Base-by-base conservation (phyloP, 352 stramenopile genomes). In the Phytophthora sp. region DNA sequence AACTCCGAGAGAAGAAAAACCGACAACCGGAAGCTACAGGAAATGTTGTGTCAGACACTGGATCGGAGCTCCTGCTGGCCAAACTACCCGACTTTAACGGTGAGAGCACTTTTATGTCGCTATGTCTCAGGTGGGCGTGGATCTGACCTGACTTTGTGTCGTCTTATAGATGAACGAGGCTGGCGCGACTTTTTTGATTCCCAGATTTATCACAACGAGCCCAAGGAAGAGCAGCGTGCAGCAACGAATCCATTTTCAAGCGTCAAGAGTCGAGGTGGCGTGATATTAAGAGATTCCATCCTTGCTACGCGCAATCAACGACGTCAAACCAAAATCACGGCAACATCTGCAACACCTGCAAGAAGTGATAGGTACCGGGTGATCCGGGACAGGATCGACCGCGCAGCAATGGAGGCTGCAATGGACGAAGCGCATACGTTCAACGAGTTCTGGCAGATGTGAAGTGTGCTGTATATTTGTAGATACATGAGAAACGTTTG, bases 141-240 rank as follows among this genome's bases (percentile, higher is more conserved):
- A 58, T 35, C 41, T 66, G 23, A 76, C 57, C 11, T 16, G n/a
- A n/a, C n/a, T 63, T 20, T 9, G 3, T 33, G 2, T 42, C 5
- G 50, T 30, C n/a, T 26, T 69, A 15, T 56, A 84, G 76, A 84
- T 46, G 76, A 82, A 57, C 45, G 54, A 24, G 76, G 73, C 6
- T 84, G 76, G 76, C 70, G 73, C 6, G 59, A 82, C 26, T 84
- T 84, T 59, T 84, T 84, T 44, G 76, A 84, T 36, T 75, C 73
- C 4, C 59, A 82, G 21, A 84, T 84, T 52, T 84, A 84, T 47
- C 58, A 63, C 23, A 62, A 51, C 9, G 60, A 71, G 2, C 24
- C 20, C 7, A 20, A 67, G 31, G 31, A 70, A n/a, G 42, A 65
- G 55, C 26, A 66, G 36, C 41, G 55, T 30, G 26, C 58, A 63